These are phyloP conservation scores for Ceratorhiza oryzae-sativae DNA, from an alignment of 1,284 basidiomycete genomes.

Conservation along the genomic window DNA sequence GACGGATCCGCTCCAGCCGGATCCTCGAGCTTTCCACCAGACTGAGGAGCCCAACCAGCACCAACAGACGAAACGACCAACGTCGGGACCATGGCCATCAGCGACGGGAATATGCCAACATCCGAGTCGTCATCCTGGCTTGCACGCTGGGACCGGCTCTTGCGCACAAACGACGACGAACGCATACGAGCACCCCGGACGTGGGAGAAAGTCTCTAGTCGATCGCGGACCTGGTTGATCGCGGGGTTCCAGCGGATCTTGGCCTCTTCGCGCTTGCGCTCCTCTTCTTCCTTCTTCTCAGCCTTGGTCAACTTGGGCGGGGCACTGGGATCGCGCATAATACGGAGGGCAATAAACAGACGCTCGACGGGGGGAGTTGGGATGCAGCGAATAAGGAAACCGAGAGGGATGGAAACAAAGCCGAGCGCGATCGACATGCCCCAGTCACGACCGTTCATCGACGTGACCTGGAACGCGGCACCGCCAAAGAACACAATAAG, in stretches of 20 bases:
- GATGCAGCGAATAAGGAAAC: slow-evolving; percentile 79
- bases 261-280: slow-evolving; percentile 44
- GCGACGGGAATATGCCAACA: slow-evolving; percentile 55
- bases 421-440: slow-evolving; percentile 90
- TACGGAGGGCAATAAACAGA: slow-evolving; percentile 67
- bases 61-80: slow-evolving; percentile 86
- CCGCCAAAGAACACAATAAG: slow-evolving; percentile 93
- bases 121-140: slow-evolving; percentile 44
- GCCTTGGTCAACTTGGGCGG: slow-evolving; percentile 69
- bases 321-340: slow-evolving; percentile 72
- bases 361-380: slow-evolving; percentile 84
- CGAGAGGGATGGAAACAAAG: slow-evolving; percentile 86
- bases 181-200: slow-evolving; percentile 86
- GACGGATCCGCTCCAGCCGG: slow-evolving; percentile 80
- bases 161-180: slow-evolving; percentile 81
- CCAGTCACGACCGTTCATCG: slow-evolving; percentile 86
- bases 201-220: slow-evolving; percentile 79
- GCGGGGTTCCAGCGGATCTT: slow-evolving; percentile 64
- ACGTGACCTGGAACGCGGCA: slow-evolving; percentile 89
- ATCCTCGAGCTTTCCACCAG: slow-evolving; percentile 71
- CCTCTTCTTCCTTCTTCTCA: slow-evolving; percentile 52
- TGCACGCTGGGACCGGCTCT: slow-evolving; percentile 70
- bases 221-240: slow-evolving; percentile 81
- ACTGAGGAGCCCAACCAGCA: slow-evolving; percentile 72
- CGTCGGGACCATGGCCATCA: slow-evolving; percentile 89